Conservation (phyloP, 371 early-diverging fungal species). For the Chytridium lagenaria region DNA sequence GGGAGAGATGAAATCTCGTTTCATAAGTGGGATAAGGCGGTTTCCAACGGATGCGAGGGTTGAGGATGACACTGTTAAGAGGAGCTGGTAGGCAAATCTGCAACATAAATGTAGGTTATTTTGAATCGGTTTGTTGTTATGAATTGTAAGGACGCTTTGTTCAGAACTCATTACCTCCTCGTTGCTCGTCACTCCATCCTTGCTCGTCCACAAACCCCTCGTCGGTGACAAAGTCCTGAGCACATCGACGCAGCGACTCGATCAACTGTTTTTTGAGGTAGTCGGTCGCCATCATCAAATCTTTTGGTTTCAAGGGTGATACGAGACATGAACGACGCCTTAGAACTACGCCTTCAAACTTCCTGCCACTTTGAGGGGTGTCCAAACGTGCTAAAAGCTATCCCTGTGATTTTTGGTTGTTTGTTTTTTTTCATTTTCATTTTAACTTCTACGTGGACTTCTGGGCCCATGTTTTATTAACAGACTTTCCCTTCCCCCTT, state of each 20-base stretch:
- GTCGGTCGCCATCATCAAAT: not conserved
- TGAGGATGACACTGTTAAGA: constrained; percentile 65
- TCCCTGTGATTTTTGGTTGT: too few species aligned
- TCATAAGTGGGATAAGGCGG: constrained; percentile 66
- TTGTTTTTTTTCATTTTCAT: too few species aligned
- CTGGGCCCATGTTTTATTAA: too few species aligned
- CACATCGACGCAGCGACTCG: not conserved
- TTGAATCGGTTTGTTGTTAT: too few species aligned
- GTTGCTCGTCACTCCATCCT: constrained; percentile 68
- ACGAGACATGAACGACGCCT: too few species aligned
- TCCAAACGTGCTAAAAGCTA: too few species aligned
- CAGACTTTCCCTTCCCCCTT: not conserved
- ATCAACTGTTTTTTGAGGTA: not conserved
- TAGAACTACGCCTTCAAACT: too few species aligned
- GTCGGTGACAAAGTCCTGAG: constrained; percentile 40
- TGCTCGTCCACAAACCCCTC: constrained; percentile 68
- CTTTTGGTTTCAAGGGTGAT: too few species aligned
- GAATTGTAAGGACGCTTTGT: too few species aligned
- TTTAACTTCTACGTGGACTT: too few species aligned
- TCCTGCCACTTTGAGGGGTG: too few species aligned
- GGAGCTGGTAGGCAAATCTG: constrained; percentile 69
- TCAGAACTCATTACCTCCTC: constrained; percentile 58
- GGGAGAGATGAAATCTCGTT: constrained; percentile 55
- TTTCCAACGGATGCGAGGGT: constrained; percentile 60
- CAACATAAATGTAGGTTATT: constrained; percentile 15